phyloP scores from a whole-genome alignment of 768 basidiomycete species.

The Hortiboletus campestris region DNA sequence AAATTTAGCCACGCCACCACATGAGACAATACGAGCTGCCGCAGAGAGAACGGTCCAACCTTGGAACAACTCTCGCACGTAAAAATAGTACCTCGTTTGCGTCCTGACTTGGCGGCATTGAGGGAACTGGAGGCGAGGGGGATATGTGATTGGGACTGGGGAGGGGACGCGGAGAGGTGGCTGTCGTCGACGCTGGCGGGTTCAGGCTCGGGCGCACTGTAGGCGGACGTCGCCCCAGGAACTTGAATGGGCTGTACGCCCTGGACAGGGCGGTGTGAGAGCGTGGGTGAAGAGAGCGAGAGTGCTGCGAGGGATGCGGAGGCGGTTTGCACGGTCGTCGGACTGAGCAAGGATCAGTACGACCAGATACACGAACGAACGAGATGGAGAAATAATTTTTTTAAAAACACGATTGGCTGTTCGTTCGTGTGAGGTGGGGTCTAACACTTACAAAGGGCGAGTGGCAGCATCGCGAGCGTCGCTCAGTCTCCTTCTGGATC shows the following conservation, averaged over 20 bases:
- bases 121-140: constrained; percentile 6
- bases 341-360: constrained; percentile 23
- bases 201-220: constrained; percentile 5
- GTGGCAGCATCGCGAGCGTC: constrained; percentile 78
- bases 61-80: constrained; percentile 94
- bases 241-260: constrained; percentile 16
- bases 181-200: constrained; percentile 17
- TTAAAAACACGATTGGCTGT: neutral
- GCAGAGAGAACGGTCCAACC: constrained; percentile 41
- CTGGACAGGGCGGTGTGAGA: constrained; percentile 21
- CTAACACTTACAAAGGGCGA: constrained; percentile 63
- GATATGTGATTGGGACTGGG: neutral
- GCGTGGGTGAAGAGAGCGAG: constrained; percentile 41
- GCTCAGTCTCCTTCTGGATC: constrained; percentile 67
- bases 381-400: neutral
- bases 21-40: constrained; percentile 1
- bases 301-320: constrained; percentile 41
- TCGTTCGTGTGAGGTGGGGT: neutral
- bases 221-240: neutral
- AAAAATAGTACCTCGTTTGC: constrained; percentile 84
- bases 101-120: constrained; percentile 41
- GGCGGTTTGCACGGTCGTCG: constrained; percentile 36
- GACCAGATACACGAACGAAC: neutral
- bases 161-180: constrained; percentile 10
- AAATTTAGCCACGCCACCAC: constrained; percentile 5